phyloP scores from a whole-genome alignment of 176 grass and related monocot species.

The Hyparrhenia diplandra region DNA sequence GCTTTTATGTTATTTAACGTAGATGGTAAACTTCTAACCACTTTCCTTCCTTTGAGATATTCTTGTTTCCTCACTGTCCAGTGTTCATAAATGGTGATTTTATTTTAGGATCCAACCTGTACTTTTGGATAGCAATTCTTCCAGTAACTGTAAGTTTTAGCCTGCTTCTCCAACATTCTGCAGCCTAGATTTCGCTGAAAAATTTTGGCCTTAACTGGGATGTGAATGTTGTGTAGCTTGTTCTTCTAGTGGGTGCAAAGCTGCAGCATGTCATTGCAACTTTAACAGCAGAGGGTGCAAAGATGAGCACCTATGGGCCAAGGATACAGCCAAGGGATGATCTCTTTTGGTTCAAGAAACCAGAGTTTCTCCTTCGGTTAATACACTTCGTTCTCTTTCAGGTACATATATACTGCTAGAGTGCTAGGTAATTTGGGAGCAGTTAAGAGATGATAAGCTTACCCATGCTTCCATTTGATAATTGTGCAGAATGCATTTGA shows the following conservation, averaged over 20 bases:
- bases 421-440: constrained; percentile 21
- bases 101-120: constrained; percentile 87
- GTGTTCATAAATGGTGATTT: neutral
- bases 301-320: constrained; percentile 54
- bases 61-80: neutral
- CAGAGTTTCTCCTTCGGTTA: constrained; percentile 75
- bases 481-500: constrained; percentile 92
- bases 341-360: constrained; percentile 99
- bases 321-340: constrained; percentile 79
- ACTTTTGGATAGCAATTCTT: constrained; percentile 99
- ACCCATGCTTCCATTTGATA: constrained; percentile 11
- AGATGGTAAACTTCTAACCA: constrained; percentile 46
- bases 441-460: neutral
- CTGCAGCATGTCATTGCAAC: constrained; percentile 93
- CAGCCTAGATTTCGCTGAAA: neutral
- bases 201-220: neutral
- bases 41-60: neutral
- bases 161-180: constrained; percentile 1
- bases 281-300: constrained; percentile 78
- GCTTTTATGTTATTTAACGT: constrained; percentile 97
- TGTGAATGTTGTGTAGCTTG: constrained; percentile 56
- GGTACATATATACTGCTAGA: constrained; percentile 35
- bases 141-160: constrained; percentile 61
- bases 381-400: constrained; percentile 99
- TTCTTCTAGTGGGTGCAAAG: constrained; percentile 92